Evolutionary conservation across 192 early-diverging fungal species (phyloP).

Genomic region (Backusella macrospora): DNA sequence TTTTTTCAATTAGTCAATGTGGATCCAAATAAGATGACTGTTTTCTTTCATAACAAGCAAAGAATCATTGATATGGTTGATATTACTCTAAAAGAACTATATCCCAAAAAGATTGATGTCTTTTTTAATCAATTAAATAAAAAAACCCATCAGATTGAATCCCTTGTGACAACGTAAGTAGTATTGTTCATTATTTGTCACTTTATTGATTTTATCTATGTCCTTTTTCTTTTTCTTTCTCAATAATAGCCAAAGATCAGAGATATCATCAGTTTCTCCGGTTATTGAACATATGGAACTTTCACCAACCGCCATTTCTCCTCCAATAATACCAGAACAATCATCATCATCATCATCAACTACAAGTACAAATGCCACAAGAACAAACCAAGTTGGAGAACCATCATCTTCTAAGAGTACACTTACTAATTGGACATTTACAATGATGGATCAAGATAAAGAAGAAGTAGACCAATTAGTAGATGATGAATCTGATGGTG

Average conservation of each 20-base stretch:
- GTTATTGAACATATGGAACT: neutral
- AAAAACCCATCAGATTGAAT: neutral
- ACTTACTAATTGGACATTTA: neutral
- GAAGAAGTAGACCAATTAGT: neutral
- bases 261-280: neutral
- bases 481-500: neutral
- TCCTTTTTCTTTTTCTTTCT: neutral
- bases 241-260: neutral
- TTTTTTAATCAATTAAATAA: constrained; percentile 5
- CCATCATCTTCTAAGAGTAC: neutral
- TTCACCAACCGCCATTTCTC: neutral
- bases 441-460: neutral
- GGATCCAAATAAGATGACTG: constrained; percentile 41
- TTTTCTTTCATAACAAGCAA: constrained; percentile 36
- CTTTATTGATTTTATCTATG: neutral
- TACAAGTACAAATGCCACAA: neutral
- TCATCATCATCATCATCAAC: neutral
- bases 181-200: neutral
- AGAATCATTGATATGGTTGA: constrained; percentile 25
- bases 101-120: neutral
- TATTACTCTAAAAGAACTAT: constrained; percentile 22
- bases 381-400: neutral
- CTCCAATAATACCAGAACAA: neutral
- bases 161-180: constrained; percentile 1
- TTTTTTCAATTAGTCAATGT: constrained; percentile 33